Conservation (phyloP, 108 stramenopile genomes). For the Skeletonema costatum region DNA sequence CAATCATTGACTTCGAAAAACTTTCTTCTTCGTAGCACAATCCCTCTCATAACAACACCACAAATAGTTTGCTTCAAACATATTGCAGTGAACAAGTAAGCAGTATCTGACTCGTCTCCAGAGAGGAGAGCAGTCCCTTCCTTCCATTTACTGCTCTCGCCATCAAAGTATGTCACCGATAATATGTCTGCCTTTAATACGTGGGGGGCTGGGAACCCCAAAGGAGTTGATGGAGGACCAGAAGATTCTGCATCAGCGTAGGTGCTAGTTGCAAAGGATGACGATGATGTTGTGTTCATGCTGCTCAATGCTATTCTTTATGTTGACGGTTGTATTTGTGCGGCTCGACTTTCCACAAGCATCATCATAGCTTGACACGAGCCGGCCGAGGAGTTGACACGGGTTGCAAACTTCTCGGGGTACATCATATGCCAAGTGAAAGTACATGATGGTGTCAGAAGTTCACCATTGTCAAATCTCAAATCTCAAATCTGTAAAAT, state of each 20-base stretch:
- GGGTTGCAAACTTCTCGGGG: no score
- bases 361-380: no score
- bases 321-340: no score
- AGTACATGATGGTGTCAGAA: no score
- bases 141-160: background rate
- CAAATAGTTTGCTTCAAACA: slow-evolving; percentile 30
- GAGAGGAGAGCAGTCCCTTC: slow-evolving; percentile 21
- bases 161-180: slow-evolving; percentile 58
- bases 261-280: slow-evolving; percentile 36
- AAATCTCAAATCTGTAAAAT: no score
- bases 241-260: slow-evolving; percentile 56
- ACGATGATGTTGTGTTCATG: background rate
- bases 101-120: slow-evolving; percentile 1
- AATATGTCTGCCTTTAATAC: slow-evolving; percentile 64
- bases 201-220: slow-evolving; percentile 70
- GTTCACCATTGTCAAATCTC: no score
- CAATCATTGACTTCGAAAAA: background rate
- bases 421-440: no score
- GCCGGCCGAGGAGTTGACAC: no score
- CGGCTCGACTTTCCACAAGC: no score
- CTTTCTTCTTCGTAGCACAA: slow-evolving; percentile 4
- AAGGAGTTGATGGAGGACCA: slow-evolving; percentile 64
- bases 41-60: slow-evolving; percentile 26
- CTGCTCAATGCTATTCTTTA: no score
- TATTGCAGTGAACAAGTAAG: slow-evolving; percentile 25